Percentiles rank a stretch among this genome's conserved stretches.
Conservation (phyloP, 2,329 filamentous ascomycete genomes). For the Hymenoscyphus albidus region DNA sequence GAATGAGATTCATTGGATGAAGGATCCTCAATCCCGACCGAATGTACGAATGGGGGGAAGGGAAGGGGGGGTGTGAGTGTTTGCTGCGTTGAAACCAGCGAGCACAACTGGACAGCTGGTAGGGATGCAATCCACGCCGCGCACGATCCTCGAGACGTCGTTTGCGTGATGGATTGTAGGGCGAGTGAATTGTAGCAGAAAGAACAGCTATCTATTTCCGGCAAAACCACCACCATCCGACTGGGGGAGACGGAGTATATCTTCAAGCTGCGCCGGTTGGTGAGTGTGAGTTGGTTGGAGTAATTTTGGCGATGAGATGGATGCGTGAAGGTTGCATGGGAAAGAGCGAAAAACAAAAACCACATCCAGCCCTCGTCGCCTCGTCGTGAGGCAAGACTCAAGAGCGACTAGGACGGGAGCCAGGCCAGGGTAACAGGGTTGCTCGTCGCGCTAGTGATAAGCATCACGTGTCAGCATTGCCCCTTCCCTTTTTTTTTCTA, state of each 20-base stretch:
- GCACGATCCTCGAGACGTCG: background rate
- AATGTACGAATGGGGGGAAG: no score
- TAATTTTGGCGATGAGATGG: no score
- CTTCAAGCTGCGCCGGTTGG: no score
- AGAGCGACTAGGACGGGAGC: background rate
- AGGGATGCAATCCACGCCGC: background rate
- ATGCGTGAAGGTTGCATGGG: no score
- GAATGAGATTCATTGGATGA: background rate
- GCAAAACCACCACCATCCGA: background rate
- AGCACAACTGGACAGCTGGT: background rate
- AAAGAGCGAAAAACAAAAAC: no score
- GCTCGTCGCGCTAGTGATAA: background rate
- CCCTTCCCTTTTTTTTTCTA: slow-evolving; percentile 3
- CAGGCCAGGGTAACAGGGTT: background rate
- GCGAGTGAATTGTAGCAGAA: background rate
- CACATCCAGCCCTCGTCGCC: no score
- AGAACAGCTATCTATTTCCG: background rate
- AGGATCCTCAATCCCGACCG: background rate
- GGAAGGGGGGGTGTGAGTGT: background rate
- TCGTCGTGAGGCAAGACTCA: background rate
- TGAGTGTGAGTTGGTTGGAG: no score
- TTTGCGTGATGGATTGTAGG: background rate
- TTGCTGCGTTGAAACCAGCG: background rate
- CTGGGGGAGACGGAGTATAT: no score
- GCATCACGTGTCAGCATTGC: background rate